Evolutionary conservation across 129 eudicot species (phyloP).

Genomic region (Tanacetum coccineum): DNA sequence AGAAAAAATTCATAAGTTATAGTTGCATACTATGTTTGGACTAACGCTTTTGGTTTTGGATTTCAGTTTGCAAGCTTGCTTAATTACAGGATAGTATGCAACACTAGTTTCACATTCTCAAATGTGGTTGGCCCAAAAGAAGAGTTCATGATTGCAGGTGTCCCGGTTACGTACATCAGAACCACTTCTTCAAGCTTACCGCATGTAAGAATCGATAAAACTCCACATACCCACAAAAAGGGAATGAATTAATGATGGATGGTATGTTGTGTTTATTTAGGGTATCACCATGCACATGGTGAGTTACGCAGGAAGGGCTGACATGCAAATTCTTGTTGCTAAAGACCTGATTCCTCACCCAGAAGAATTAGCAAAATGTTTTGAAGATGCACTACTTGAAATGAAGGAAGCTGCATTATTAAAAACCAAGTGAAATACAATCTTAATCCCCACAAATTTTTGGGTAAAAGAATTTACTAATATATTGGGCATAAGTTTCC

Average conservation of each 20-base stretch:
- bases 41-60: background rate
- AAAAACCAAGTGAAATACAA: background rate
- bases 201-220: slow-evolving; percentile 43
- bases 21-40: background rate
- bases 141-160: slow-evolving; percentile 56
- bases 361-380: slow-evolving; percentile 60
- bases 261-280: slow-evolving; percentile 32
- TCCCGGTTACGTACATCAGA: slow-evolving; percentile 55
- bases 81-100: slow-evolving; percentile 58
- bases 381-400: slow-evolving; percentile 67
- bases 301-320: slow-evolving; percentile 79
- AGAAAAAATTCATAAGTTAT: background rate
- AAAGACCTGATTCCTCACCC: slow-evolving; percentile 79
- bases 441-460: background rate
- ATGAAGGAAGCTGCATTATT: slow-evolving; percentile 64
- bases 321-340: slow-evolving; percentile 80
- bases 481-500: no score
- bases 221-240: background rate
- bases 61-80: slow-evolving; percentile 57
- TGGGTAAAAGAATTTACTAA: no score
- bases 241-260: slow-evolving; percentile 5
- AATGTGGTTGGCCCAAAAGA: slow-evolving; percentile 76
- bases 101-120: slow-evolving; percentile 68
- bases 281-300: slow-evolving; percentile 86
- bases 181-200: slow-evolving; percentile 53